A percentile compares a stretch with the other conserved stretches of the same genome.
phyloP scores from a whole-genome alignment of 1,284 basidiomycete species.

The Cystobasidium slooffiae region DNA sequence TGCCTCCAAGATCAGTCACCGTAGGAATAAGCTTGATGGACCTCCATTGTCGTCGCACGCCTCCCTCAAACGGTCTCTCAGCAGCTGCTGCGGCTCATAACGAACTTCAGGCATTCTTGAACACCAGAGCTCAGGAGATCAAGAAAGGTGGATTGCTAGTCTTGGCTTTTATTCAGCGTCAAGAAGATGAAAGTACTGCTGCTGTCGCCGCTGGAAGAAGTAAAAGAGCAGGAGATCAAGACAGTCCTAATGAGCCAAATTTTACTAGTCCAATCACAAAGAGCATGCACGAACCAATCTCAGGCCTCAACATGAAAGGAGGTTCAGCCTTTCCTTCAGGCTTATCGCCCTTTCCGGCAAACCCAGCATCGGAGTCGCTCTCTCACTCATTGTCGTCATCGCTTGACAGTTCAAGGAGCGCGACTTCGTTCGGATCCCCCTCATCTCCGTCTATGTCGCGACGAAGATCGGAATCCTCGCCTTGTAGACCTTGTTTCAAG shows the following conservation, averaged over 20 bases:
- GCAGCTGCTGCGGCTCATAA: constrained; percentile 57
- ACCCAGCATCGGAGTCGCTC: too few relatives aligned
- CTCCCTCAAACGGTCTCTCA: constrained; percentile 49
- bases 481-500: constrained; percentile 18
- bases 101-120: constrained; percentile 57
- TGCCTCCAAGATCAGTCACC: constrained; percentile 55
- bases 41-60: constrained; percentile 57
- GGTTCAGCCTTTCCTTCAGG: too few relatives aligned
- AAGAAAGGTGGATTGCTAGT: constrained; percentile 56
- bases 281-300: too few relatives aligned
- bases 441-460: background rate
- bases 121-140: constrained; percentile 57
- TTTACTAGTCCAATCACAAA: constrained; percentile 2
- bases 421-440: background rate
- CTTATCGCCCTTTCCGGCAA: background rate
- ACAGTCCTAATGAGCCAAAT: background rate
- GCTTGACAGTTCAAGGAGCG: background rate
- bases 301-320: too few relatives aligned
- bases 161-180: constrained; percentile 57
- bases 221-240: constrained; percentile 13
- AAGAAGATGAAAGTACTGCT: constrained; percentile 50
- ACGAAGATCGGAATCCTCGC: constrained; percentile 41
- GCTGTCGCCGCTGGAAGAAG: constrained; percentile 11
- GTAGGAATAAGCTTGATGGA: constrained; percentile 58
- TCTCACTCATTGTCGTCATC: background rate